Evolutionary conservation across 495 filamentous ascomycete genomes (phyloP), one percentile per base, ranked within the genome.

Genomic region (Annulohypoxylon stygium): DNA sequence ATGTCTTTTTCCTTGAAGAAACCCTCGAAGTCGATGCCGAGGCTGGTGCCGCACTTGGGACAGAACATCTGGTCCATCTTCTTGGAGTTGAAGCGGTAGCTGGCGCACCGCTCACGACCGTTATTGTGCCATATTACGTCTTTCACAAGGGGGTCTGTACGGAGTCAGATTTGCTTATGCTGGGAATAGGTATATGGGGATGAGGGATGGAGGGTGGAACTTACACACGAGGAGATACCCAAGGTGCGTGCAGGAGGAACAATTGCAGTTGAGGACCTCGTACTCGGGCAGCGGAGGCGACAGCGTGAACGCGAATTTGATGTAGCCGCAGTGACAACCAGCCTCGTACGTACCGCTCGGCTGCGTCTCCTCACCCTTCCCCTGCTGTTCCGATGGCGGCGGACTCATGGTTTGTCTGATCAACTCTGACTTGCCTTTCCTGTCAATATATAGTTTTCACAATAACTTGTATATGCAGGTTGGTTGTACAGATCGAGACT

Each of bases 281-380:
- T 78, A 67, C 71, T 76, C 53, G 47, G 70, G 50, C 43, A 80
- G 65, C 10, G 77, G 69, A 53, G 77, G 77, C 20, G 77, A 74
- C 36, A 80, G 61, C 8, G 78, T 76, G 39, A 77, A 65, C 14
- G 66, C 37, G 50, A 79, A 78, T 50, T 75, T 78, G 68, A 80
- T 78, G 61, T 78, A 79, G 26, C 78, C 78, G 60, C 78, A 80
- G 61, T 80, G 78, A 65, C 78, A 80, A 53, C 75, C 75, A 4
- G 63, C 75, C 20, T 75, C 67, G 54, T 79, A 78, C 2, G 75
- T 79, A 8, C 65, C 73, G 18, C 51, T 71, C 47, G 51, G 5
- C 30, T 69, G 7, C 54, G 14, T 53, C 33, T 69, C 47, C 9
- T 58, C 25, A 39, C 43, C 30, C 18, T 43, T 14, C 25, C 54